A percentile compares a stretch with the other conserved stretches of the same genome.
Conservation (phyloP, 129 eudicot species). For the Flaveria trinervia region DNA sequence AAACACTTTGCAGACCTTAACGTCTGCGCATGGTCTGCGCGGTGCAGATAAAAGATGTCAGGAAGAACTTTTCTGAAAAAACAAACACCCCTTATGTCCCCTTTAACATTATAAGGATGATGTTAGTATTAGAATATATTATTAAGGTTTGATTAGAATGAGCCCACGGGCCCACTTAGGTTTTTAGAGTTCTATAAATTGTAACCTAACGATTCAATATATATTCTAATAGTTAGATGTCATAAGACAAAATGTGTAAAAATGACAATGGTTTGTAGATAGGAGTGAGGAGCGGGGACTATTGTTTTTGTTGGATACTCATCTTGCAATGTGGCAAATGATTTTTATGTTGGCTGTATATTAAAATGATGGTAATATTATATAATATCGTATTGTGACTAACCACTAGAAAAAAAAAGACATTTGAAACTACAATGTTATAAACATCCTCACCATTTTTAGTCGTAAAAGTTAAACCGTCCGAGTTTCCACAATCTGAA, state of each 20-base stretch:
- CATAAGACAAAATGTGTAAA: neutral
- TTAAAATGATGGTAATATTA: neutral
- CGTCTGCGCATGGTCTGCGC: no score
- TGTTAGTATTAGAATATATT: no score
- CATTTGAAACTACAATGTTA: neutral
- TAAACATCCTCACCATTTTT: slow-evolving; percentile 7
- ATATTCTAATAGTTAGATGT: no score
- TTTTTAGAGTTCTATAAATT: no score
- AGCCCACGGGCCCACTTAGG: no score
- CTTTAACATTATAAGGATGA: neutral
- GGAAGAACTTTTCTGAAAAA: no score
- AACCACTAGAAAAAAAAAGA: neutral
- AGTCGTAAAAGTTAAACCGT: neutral
- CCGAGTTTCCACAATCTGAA: neutral
- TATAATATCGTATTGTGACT: neutral
- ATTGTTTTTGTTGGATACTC: neutral
- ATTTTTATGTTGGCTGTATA: neutral
- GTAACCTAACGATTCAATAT: no score
- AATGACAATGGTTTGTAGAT: neutral
- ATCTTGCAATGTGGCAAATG: neutral
- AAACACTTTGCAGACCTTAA: no score
- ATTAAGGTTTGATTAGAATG: no score
- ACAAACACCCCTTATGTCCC: neutral
- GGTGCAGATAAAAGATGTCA: no score
- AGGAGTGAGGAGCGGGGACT: neutral